Conservation (phyloP, 2,329 filamentous ascomycete species). For the Ascochyta fabae region DNA sequence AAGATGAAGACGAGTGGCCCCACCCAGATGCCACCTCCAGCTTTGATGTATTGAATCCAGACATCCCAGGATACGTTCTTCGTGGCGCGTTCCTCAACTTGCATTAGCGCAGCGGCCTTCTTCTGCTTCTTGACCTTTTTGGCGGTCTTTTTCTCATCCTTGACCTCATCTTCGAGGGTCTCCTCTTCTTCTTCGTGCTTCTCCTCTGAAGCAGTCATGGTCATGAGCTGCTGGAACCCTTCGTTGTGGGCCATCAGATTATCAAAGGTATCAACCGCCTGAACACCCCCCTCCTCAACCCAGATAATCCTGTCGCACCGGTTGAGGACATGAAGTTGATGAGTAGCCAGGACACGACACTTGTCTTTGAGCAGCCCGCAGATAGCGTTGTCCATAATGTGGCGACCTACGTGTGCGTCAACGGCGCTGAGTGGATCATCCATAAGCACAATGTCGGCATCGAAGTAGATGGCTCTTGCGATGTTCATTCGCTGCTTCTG, state of each 20-base stretch:
- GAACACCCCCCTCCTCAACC: constrained; percentile 86
- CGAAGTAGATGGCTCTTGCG: constrained; percentile 75
- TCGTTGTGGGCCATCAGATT: constrained; percentile 81
- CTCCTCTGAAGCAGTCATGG: constrained; percentile 72
- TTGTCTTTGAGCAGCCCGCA: constrained; percentile 87
- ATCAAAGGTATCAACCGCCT: constrained; percentile 86
- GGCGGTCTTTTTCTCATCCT: constrained; percentile 65
- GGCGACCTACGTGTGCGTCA: constrained; percentile 66
- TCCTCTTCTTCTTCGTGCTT: constrained; percentile 57
- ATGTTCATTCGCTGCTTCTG: constrained; percentile 97
- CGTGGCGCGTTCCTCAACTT: constrained; percentile 73
- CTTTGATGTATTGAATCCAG: constrained; percentile 77
- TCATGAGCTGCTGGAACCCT: constrained; percentile 85
- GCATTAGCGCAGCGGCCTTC: constrained; percentile 70
- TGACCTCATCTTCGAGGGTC: constrained; percentile 57
- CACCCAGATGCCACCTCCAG: constrained; percentile 74
- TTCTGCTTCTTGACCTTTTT: constrained; percentile 56
- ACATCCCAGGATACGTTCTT: constrained; percentile 80
- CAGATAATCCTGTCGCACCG: constrained; percentile 91
- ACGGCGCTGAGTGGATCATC: constrained; percentile 68
- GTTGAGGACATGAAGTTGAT: constrained; percentile 91
- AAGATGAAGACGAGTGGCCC: constrained; percentile 68
- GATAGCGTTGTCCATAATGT: constrained; percentile 93
- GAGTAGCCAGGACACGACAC: constrained; percentile 88
- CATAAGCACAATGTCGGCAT: constrained; percentile 68